Conservation (phyloP, 75 land plant species). For the Pseudotsuga menziesii region DNA sequence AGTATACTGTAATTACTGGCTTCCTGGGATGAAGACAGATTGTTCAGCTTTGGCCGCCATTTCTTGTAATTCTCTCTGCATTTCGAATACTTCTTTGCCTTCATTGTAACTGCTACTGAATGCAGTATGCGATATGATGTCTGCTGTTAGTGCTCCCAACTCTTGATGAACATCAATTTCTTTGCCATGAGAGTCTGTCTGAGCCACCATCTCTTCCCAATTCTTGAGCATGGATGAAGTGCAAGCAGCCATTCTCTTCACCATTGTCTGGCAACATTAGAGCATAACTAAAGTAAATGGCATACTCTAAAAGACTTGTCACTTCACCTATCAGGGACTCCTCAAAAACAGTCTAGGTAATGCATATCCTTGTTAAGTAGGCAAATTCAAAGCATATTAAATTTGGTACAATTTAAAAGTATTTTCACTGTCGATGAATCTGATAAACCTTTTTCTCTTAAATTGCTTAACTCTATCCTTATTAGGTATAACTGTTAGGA, state of each 20-base stretch:
- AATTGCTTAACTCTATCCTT: no score
- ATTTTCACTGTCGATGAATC: no score
- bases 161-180: slow-evolving; percentile 25
- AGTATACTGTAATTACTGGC: slow-evolving; percentile 14
- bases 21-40: slow-evolving; percentile 25
- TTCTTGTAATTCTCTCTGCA: slow-evolving; percentile 10
- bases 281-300: no score
- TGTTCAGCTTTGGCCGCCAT: neutral
- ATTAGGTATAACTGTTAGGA: no score
- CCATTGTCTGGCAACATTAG: slow-evolving; percentile 21
- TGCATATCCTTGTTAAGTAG: no score
- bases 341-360: no score
- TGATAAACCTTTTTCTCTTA: no score
- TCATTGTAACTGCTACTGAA: slow-evolving; percentile 49
- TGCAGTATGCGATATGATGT: slow-evolving; percentile 42
- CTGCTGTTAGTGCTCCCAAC: slow-evolving; percentile 32
- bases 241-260: slow-evolving; percentile 31
- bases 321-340: no score
- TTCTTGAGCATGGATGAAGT: slow-evolving; percentile 21
- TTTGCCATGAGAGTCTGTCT: slow-evolving; percentile 3
- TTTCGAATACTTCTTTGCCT: slow-evolving; percentile 32
- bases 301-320: no score
- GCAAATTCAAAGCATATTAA: no score
- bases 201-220: slow-evolving; percentile 22
- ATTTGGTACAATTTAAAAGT: no score